Evolutionary conservation across 768 basidiomycete genomes (phyloP).

Genomic region (Cyclocybe aegerita): DNA sequence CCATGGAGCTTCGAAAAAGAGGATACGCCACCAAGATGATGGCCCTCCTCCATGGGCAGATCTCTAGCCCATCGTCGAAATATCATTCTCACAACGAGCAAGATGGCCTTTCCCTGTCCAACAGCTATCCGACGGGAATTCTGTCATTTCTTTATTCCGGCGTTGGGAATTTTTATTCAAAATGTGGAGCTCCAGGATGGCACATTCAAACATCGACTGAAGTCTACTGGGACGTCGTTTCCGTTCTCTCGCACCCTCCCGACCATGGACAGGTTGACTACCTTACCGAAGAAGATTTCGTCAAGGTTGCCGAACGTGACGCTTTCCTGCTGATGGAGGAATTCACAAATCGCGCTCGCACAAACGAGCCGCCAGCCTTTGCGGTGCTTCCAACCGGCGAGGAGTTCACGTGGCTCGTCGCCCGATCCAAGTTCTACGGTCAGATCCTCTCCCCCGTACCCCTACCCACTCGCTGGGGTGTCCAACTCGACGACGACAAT

Average conservation of each 20-base stretch:
- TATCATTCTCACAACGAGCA: not conserved
- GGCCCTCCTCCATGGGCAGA: not conserved
- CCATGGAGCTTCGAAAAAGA: not conserved
- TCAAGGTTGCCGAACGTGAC: not conserved
- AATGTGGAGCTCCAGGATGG: not conserved
- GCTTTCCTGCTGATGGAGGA: not conserved
- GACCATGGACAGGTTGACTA: not conserved
- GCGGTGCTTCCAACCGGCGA: not conserved
- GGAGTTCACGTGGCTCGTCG: not conserved
- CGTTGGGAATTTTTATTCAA: not conserved
- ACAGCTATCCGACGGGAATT: not conserved
- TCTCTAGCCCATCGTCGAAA: not conserved
- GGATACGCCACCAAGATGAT: not conserved
- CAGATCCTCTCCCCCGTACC: not conserved
- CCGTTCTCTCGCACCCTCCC: not conserved
- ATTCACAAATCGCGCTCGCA: not conserved
- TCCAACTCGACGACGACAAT: not conserved
- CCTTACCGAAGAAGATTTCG: not conserved
- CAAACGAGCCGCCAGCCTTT: not conserved
- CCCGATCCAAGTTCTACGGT: not conserved
- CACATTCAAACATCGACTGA: not conserved
- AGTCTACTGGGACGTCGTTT: not conserved
- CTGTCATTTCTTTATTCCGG: not conserved
- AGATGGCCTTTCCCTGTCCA: not conserved
- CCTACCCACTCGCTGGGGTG: not conserved